Evolutionary conservation across 2,329 filamentous ascomycete genomes (phyloP).

Genomic region (Chaetothyriales sp.): DNA sequence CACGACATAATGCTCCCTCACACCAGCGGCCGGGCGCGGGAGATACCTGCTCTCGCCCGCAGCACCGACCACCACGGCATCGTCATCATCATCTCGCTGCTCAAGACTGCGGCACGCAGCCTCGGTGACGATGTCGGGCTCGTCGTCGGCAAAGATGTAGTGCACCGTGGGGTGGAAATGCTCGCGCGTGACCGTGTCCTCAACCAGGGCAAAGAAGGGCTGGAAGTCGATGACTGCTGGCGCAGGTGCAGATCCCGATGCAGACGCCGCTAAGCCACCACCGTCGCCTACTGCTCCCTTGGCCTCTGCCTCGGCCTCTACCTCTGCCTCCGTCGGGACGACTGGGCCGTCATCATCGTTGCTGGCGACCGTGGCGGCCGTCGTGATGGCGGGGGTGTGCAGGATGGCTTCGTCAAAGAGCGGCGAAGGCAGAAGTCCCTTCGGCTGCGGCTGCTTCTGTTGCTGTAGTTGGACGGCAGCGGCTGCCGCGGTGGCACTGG

Average conservation of each 20-base stretch:
- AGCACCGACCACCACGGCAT: slow-evolving; percentile 10
- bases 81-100: slow-evolving; percentile 12
- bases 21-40: slow-evolving; percentile 33
- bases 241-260: background rate
- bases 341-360: background rate
- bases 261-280: background rate
- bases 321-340: background rate
- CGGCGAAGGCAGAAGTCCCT: background rate
- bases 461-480: background rate
- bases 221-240: slow-evolving; percentile 38
- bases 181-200: slow-evolving; percentile 58
- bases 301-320: background rate
- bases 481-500: too few species aligned
- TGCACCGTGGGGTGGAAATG: slow-evolving; percentile 75
- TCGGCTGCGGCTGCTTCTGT: background rate
- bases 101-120: slow-evolving; percentile 46
- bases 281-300: background rate
- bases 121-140: slow-evolving; percentile 59
- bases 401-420: background rate
- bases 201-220: slow-evolving; percentile 74
- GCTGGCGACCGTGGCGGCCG: background rate
- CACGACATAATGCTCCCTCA: slow-evolving; percentile 43
- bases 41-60: slow-evolving; percentile 19
- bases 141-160: slow-evolving; percentile 90
- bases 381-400: background rate